Evolutionary conservation across 768 basidiomycete genomes (phyloP).

Genomic region (Kwoniella mangroviensis): DNA sequence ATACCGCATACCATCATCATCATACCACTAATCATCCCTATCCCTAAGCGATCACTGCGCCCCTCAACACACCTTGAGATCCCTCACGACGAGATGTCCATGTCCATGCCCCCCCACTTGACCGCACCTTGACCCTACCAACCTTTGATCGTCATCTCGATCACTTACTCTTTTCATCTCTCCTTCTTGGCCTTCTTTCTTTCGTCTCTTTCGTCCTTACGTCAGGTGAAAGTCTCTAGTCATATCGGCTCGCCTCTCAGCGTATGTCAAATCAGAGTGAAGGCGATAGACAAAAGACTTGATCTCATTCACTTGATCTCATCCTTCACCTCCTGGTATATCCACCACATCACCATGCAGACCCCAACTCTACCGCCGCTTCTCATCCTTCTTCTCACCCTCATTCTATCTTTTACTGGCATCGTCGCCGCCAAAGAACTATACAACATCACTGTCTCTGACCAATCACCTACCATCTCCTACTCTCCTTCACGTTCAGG

Average conservation of each 20-base stretch:
- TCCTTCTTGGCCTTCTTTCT: background rate
- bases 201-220: background rate
- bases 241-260: background rate
- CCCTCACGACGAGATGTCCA: background rate
- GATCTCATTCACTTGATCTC: background rate
- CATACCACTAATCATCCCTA: background rate
- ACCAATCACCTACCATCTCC: constrained; percentile 28
- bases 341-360: background rate
- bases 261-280: no score
- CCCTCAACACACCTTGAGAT: background rate
- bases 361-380: background rate
- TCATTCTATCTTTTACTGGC: background rate
- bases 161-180: background rate
- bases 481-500: constrained; percentile 12
- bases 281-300: no score
- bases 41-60: background rate
- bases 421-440: background rate
- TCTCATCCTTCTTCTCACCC: background rate
- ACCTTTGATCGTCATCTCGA: background rate
- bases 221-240: background rate
- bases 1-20: background rate
- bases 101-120: background rate
- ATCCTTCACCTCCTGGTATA: background rate
- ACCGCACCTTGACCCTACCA: background rate
- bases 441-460: constrained; percentile 23